Base-by-base conservation (phyloP, 2,329 filamentous ascomycete genomes). In the Aspergillus melleus region DNA sequence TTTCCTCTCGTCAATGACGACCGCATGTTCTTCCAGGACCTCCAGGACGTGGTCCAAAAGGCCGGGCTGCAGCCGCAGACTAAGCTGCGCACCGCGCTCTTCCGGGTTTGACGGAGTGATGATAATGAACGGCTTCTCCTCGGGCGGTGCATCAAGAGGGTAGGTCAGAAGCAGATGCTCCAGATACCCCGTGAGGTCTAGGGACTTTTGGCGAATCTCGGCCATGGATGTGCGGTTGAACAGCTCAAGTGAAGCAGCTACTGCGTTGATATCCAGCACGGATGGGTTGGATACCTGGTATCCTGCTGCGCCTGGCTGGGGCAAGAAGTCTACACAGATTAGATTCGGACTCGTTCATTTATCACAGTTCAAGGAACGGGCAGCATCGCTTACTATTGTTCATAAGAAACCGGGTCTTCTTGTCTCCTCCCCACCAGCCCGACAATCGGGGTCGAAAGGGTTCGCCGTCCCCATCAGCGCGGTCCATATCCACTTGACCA, bases 381-480 rank as follows among this genome's bases (percentile, higher is more conserved):
- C n/a, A 19, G n/a, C 8, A 26, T 19, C 8, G 16, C 68, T 22
- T 71, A 74, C 77, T 80, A 76, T 92, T 94, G 58, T 88, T 86
- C 92, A 96, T 96, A 65, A 86, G 82, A 79, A 96, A 96, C 14
- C 92, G 83, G 36, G 86, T 86, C 52, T 79, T 76, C 76, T 92
- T 92, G 76, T 92, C 89, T 55, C 87, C 88, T 54, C 92, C 92
- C 85, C 94, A 96, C 92, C 92, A 96, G 24, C 92, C 93, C 36
- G 86, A 82, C 2, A 96, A 80, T 4, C 92, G 84, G 5, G 86
- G 88, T 16, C 83, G 82, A 70, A 88, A 93, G 1, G 79, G 71
- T 11, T 76, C 70, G 16, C 74, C 73, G n/a, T 79, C 75, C 2
- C 60, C 64, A 44, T 73, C 72, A 8, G 71, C 68, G 19, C 79